A percentile compares a stretch with the other conserved stretches of the same genome.
These are phyloP conservation scores for Paragyromitra xinjiangensis DNA, from an alignment of 495 filamentous ascomycete species.

Conservation along the genomic window DNA sequence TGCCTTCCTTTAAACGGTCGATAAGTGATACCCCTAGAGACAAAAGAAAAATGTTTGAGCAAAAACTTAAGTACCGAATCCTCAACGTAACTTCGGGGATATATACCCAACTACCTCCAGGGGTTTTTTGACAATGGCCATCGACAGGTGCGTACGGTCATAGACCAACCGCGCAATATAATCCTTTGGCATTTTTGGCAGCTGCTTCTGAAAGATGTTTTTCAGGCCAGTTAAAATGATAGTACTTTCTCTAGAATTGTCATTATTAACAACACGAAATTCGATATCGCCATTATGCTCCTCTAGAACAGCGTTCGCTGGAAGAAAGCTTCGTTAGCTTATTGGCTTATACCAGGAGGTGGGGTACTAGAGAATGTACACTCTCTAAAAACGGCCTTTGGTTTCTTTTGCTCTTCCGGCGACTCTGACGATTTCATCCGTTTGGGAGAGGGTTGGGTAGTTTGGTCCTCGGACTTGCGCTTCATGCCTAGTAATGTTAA, in stretches of 20 bases:
- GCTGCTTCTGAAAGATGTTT: conserved; percentile 97
- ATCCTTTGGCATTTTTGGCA: conserved; percentile 99
- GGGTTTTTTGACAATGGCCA: conserved; percentile 97
- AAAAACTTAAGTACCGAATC: neutral
- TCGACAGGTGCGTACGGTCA: conserved; percentile 92
- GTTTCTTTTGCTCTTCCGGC: conserved; percentile 55
- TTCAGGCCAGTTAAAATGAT: conserved; percentile 96
- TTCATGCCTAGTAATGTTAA: conserved; percentile 53
- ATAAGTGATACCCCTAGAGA: conserved; percentile 81
- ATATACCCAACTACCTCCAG: conserved; percentile 79
- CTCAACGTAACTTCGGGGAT: neutral
- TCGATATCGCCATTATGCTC: conserved; percentile 96
- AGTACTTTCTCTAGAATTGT: conserved; percentile 82
- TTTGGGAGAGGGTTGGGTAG: conserved; percentile 50
- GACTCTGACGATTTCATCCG: conserved; percentile 52
- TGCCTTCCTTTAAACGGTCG: conserved; percentile 90
- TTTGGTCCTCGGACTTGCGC: conserved; percentile 55
- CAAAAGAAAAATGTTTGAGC: neutral
- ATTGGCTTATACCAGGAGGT: neutral
- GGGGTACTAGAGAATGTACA: conserved; percentile 35
- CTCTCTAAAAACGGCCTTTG: conserved; percentile 55
- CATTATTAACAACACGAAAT: conserved; percentile 98
- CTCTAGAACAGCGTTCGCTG: conserved; percentile 77
- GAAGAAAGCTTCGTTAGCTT: conserved; percentile 24
- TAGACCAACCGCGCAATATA: conserved; percentile 98